Conservation (phyloP, 306 rosid genomes). For the Trifolium dubium region DNA sequence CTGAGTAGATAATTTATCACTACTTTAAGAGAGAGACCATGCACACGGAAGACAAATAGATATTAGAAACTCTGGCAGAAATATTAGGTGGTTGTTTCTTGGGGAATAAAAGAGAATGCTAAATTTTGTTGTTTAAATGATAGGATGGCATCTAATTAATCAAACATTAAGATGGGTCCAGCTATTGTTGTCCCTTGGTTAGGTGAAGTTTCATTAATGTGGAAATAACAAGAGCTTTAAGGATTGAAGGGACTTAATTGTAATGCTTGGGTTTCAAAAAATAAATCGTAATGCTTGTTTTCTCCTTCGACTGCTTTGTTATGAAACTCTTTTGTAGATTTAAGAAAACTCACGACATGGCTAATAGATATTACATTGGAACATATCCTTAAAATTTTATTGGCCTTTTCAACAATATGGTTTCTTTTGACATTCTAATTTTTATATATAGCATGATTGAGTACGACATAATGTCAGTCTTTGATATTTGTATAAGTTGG, state of each 20-base stretch:
- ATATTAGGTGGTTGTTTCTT: neutral
- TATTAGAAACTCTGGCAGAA: neutral
- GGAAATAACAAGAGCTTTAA: neutral
- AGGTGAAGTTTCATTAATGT: neutral
- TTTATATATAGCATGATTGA: constrained; percentile 6
- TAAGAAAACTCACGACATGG: neutral
- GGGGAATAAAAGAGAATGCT: neutral
- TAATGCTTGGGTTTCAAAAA: neutral
- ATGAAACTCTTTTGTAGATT: constrained; percentile 1
- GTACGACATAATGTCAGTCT: neutral
- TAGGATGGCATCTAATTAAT: constrained; percentile 7
- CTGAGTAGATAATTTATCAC: neutral
- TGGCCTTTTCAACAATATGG: neutral
- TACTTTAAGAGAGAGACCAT: neutral
- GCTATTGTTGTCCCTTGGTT: constrained; percentile 8
- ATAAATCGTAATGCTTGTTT: neutral
- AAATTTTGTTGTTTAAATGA: neutral
- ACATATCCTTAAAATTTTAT: neutral
- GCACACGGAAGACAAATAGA: neutral
- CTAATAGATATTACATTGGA: constrained; percentile 7
- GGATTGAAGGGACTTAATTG: neutral
- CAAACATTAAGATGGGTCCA: neutral
- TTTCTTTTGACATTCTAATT: constrained; percentile 29
- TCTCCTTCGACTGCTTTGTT: constrained; percentile 2
- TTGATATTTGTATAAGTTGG: neutral